Conservation (phyloP, 2,329 filamentous ascomycete genomes). For the Talaromyces piceae region DNA sequence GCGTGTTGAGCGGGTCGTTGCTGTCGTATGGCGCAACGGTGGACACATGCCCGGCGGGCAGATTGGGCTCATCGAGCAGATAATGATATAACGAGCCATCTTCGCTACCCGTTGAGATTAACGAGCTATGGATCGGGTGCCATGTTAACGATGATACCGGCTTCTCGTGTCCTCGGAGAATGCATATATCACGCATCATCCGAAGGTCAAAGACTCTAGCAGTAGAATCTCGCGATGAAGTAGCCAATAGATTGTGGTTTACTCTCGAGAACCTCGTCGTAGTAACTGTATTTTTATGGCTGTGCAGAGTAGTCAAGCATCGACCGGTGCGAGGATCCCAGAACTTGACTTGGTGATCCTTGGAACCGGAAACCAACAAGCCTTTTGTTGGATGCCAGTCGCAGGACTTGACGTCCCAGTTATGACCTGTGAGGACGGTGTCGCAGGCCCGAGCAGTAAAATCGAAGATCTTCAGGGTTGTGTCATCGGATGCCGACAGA, state of each 20-base stretch:
- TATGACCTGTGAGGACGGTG: constrained; percentile 79
- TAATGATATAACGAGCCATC: constrained; percentile 91
- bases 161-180: constrained; percentile 91
- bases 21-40: constrained; percentile 79
- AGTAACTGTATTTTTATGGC: constrained; percentile 95
- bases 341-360: constrained; percentile 93
- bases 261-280: constrained; percentile 85
- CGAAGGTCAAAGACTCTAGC: constrained; percentile 89
- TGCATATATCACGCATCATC: constrained; percentile 96
- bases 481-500: constrained; percentile 91
- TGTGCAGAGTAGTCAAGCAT: constrained; percentile 87
- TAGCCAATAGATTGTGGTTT: constrained; percentile 77
- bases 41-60: constrained; percentile 63
- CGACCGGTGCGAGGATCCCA: constrained; percentile 93
- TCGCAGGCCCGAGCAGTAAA: constrained; percentile 83
- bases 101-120: constrained; percentile 83
- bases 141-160: constrained; percentile 87
- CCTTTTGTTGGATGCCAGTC: constrained; percentile 98
- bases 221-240: constrained; percentile 86
- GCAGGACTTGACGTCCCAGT: constrained; percentile 94
- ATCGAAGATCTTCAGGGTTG: constrained; percentile 89
- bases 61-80: constrained; percentile 89
- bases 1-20: constrained; percentile 68
- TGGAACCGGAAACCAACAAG: constrained; percentile 87
- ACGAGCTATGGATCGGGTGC: constrained; percentile 85